Conservation (phyloP, 2,329 filamentous ascomycete genomes). For the Grosmannia huntii region DNA sequence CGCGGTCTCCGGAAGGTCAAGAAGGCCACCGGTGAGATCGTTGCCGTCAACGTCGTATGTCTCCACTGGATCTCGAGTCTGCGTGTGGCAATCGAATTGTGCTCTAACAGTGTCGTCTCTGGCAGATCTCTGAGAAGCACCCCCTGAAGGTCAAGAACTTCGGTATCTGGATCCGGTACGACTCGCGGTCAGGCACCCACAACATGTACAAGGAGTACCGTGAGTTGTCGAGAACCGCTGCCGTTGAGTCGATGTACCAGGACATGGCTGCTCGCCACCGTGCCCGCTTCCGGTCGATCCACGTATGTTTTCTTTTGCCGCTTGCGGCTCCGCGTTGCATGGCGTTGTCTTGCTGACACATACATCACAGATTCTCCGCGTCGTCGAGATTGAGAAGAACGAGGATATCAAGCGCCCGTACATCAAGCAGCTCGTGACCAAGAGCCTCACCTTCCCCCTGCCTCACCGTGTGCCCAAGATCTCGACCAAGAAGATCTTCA, state of each 20-base stretch:
- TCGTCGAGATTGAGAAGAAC: slow-evolving; percentile 90
- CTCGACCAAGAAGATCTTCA: slow-evolving; percentile 81
- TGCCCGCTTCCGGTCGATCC: slow-evolving; percentile 93
- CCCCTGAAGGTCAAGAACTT: slow-evolving; percentile 99
- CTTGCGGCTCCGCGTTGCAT: slow-evolving; percentile 10
- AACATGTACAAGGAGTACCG: slow-evolving; percentile 99
- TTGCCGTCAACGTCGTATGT: slow-evolving; percentile 86
- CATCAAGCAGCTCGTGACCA: slow-evolving; percentile 95
- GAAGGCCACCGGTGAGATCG: slow-evolving; percentile 99
- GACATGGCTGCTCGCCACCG: slow-evolving; percentile 99
- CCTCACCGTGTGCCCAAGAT: slow-evolving; percentile 87
- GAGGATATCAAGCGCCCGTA: slow-evolving; percentile 96
- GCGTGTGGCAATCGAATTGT: neutral
- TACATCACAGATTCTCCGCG: slow-evolving; percentile 73
- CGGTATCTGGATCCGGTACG: slow-evolving; percentile 99
- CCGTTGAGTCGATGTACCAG: slow-evolving; percentile 94
- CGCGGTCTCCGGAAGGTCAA: slow-evolving; percentile 99
- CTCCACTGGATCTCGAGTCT: neutral
- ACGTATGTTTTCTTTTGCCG: slow-evolving; percentile 52
- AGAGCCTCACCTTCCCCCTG: slow-evolving; percentile 95
- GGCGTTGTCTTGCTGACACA: neutral
- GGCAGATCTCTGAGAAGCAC: slow-evolving; percentile 93
- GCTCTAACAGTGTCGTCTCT: neutral
- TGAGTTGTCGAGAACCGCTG: slow-evolving; percentile 91
- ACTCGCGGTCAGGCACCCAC: slow-evolving; percentile 98